Percentiles rank a stretch among this genome's conserved stretches.
Conservation (phyloP, 1,284 basidiomycete genomes). For the Microbotryomycetes sp. region DNA sequence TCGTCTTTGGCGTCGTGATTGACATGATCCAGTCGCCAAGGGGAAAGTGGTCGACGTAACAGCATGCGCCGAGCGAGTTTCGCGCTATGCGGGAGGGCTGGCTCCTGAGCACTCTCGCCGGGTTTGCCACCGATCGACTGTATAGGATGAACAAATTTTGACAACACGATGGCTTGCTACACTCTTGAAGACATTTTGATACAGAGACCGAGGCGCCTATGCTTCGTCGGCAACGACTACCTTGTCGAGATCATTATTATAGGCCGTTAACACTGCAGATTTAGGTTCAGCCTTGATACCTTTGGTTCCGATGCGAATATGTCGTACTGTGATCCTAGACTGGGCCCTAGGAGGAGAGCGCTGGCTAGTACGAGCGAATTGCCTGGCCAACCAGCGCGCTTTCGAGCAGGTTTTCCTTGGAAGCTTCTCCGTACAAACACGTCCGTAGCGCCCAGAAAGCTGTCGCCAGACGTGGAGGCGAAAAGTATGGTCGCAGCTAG, state of each 20-base stretch:
- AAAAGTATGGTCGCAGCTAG: constrained; percentile 2
- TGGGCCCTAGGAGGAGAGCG: neutral
- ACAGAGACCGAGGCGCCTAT: too few species aligned
- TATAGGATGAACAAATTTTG: too few species aligned
- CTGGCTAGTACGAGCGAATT: neutral
- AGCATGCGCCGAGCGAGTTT: too few species aligned
- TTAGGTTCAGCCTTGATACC: neutral
- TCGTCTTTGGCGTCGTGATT: neutral
- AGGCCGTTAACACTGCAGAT: neutral
- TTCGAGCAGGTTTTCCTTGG: neutral
- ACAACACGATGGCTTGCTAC: too few species aligned
- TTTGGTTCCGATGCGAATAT: neutral
- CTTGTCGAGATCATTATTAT: neutral
- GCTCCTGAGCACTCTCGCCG: too few species aligned
- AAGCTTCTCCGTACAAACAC: neutral
- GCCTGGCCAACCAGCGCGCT: neutral
- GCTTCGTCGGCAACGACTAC: neutral
- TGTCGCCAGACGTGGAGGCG: neutral
- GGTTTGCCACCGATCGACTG: too few species aligned
- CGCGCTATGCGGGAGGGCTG: too few species aligned
- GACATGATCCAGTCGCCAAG: neutral
- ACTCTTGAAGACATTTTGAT: too few species aligned
- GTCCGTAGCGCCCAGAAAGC: neutral
- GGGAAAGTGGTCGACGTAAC: too few species aligned
- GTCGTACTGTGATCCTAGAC: neutral